Evolutionary conservation across 805 yeast genomes (phyloP).

Genomic region (Dipodascus albidus): DNA sequence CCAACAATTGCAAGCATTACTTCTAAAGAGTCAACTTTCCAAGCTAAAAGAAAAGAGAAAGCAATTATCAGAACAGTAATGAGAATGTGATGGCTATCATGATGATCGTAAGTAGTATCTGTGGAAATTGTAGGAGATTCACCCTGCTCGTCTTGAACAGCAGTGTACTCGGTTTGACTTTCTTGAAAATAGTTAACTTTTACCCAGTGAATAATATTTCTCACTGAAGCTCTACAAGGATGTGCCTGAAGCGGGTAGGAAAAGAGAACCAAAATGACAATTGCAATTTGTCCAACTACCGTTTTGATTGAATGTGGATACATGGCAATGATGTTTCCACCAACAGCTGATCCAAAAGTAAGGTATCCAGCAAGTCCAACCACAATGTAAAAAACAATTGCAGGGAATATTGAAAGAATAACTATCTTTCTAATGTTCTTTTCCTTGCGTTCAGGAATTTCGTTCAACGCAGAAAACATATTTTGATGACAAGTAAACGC

Average conservation of each 20-base stretch:
- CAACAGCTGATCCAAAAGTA: slow-evolving; percentile 72
- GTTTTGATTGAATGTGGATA: slow-evolving; percentile 47
- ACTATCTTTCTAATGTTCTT: slow-evolving; percentile 37
- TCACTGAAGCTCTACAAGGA: slow-evolving; percentile 76
- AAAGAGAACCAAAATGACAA: slow-evolving; percentile 66
- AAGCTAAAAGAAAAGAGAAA: slow-evolving; percentile 51
- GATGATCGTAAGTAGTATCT: neutral
- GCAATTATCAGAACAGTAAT: slow-evolving; percentile 36
- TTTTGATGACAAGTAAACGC: slow-evolving; percentile 96
- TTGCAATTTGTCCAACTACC: slow-evolving; percentile 69
- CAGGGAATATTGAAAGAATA: slow-evolving; percentile 41
- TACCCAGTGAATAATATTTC: slow-evolving; percentile 48
- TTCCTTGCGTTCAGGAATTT: slow-evolving; percentile 48
- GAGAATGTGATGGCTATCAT: slow-evolving; percentile 22
- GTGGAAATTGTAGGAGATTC: slow-evolving; percentile 9
- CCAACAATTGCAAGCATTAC: slow-evolving; percentile 81
- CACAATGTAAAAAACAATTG: slow-evolving; percentile 48
- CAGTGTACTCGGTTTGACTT: neutral
- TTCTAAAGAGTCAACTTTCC: slow-evolving; percentile 61
- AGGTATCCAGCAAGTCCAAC: slow-evolving; percentile 80
- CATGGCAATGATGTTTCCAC: slow-evolving; percentile 70
- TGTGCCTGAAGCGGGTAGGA: slow-evolving; percentile 88
- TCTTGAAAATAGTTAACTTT: slow-evolving; percentile 2
- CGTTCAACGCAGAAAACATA: slow-evolving; percentile 82
- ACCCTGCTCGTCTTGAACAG: slow-evolving; percentile 2